A percentile compares a stretch with the other conserved stretches of the same genome.
Conservation (phyloP, 1,284 basidiomycete species). For the Filobasidium uniguttulatum region DNA sequence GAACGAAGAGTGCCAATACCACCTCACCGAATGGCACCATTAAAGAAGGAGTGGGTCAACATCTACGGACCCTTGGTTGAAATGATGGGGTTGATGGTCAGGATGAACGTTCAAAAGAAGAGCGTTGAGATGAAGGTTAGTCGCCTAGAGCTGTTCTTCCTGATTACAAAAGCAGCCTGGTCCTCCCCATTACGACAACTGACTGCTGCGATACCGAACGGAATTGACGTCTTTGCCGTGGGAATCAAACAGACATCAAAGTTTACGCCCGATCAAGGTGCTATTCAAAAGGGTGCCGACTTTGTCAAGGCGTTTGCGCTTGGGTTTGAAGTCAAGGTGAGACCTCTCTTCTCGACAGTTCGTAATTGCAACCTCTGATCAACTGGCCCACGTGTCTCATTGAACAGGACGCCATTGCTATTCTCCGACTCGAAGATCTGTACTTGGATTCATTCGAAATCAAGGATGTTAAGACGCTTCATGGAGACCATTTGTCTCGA, state of each 20-base stretch:
- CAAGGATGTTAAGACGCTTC: conserved; percentile 95
- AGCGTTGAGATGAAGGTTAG: conserved; percentile 82
- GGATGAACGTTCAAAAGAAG: conserved; percentile 84
- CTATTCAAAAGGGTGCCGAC: conserved; percentile 93
- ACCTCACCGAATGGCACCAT: conserved; percentile 89
- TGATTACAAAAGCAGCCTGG: not conserved
- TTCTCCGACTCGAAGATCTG: conserved; percentile 86
- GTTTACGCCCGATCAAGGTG: conserved; percentile 79
- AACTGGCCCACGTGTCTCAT: conserved; percentile 5
- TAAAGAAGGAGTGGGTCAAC: conserved; percentile 95
- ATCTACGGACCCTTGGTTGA: conserved; percentile 94
- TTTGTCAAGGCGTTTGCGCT: conserved; percentile 91
- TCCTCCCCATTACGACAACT: too few relatives aligned
- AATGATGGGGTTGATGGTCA: conserved; percentile 81
- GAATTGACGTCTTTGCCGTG: too few relatives aligned
- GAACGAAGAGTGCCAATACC: conserved; percentile 75
- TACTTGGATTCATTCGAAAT: conserved; percentile 98
- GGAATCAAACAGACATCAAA: conserved; percentile 60
- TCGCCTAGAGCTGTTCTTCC: conserved; percentile 10
- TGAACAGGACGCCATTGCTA: conserved; percentile 77
- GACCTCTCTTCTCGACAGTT: conserved; percentile 21
- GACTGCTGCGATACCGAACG: too few relatives aligned
- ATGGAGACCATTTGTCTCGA: conserved; percentile 88
- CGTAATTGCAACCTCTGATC: not conserved
- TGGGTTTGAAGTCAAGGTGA: conserved; percentile 83